Base-by-base conservation (phyloP, 495 filamentous ascomycete species). In the Sporormia fimetaria region DNA sequence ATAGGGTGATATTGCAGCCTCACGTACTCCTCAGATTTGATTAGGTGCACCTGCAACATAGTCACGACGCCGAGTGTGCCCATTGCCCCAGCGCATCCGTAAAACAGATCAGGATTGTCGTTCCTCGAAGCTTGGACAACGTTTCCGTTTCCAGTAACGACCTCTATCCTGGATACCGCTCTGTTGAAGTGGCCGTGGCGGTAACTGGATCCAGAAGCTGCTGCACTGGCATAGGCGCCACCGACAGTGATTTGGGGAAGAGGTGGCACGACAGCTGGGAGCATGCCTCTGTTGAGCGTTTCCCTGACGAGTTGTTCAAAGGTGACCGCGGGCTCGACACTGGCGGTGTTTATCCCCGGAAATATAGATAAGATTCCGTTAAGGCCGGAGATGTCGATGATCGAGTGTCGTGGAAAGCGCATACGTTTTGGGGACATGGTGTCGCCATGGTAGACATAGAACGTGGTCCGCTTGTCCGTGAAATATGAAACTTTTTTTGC, bases 401-500 rank as follows among this genome's bases (percentile, higher is more conserved):
- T 66, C 32, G 69, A 66, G 33, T 63, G 60, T 2, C 54, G 56
- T 30, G 59, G 56, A 33, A 61, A 56, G 10, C 52, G 47, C 7
- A 61, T 55, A 10, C 62, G 67, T 0, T 79, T 74, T 9, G 81
- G 86, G 54, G 67, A 76, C 60, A 85, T 86, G 15, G 81, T 85
- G 0, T 73, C 73, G 47, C 82, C 82, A 67, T 87, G 82, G 60
- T 67, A 74, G 61, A 87, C 81, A 62, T 81, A 87, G 62, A 81
- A 87, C 18, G 73, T 69, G 40, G 75, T 63, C 18, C 66, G 59
- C 12, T 64, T 62, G 16, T 73, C 61, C 59, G 74, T 74, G 63
- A 75, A 76, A 23, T 57, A 18, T 18, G 17, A 12, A 8, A 46
- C 17, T 9, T 27, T 25, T 3, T 3, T 10, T 12, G 26, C 7